These are phyloP conservation scores for Rhodamnia rubescens DNA, from an alignment of 345 rosid genomes.

Conservation along the genomic window DNA sequence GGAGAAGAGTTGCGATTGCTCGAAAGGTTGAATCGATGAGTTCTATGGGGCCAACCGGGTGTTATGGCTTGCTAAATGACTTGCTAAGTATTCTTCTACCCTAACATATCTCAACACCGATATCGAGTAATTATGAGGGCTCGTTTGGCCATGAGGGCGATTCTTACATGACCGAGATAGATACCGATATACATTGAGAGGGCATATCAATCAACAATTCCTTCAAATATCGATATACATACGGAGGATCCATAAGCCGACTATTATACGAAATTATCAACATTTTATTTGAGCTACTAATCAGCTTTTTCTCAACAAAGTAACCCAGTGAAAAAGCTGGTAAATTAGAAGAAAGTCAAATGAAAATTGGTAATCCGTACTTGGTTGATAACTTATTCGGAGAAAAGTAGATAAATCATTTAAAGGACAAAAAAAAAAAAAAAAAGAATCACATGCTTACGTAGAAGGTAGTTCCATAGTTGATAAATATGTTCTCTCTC, in stretches of 20 bases:
- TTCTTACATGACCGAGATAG: neutral
- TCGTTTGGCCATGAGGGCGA: neutral
- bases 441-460: neutral
- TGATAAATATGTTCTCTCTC: neutral
- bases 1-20: neutral
- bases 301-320: neutral
- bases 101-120: neutral
- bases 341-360: neutral
- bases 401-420: neutral
- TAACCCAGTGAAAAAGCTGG: neutral
- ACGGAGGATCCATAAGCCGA: rapidly evolving
- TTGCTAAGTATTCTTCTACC: neutral
- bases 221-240: neutral
- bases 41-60: neutral
- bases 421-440: neutral
- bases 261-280: neutral
- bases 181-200: neutral
- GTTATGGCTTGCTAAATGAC: neutral
- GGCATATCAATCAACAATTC: neutral
- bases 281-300: neutral
- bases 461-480: neutral
- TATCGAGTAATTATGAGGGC: neutral
- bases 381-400: neutral
- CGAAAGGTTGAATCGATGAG: neutral
- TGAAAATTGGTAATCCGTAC: neutral